These are phyloP conservation scores for Hypoxylon subgilvum DNA, from an alignment of 495 filamentous ascomycete genomes.

Conservation along the genomic window DNA sequence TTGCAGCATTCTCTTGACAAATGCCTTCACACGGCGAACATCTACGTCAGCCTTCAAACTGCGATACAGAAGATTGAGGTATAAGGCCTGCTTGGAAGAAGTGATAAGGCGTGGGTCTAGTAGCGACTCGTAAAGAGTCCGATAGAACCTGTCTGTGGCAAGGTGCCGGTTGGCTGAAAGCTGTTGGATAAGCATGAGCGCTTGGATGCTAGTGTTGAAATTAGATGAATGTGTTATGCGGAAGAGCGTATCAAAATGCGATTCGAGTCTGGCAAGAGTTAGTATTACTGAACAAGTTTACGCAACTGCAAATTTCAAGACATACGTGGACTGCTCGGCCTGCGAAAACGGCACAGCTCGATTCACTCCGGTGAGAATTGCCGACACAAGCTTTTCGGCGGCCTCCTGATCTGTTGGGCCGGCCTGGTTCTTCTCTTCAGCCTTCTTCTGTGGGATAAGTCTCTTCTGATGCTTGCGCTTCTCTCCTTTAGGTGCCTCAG, in stretches of 20 bases:
- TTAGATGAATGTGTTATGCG: constrained; percentile 95
- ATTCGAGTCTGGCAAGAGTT: constrained; percentile 65
- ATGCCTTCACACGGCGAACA: constrained; percentile 88
- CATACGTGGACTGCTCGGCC: constrained; percentile 74
- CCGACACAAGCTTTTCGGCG: constrained; percentile 87
- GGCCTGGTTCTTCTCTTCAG: constrained; percentile 27
- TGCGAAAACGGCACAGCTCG: constrained; percentile 91
- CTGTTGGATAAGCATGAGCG: constrained; percentile 94
- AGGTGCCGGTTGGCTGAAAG: constrained; percentile 76
- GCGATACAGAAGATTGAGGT: constrained; percentile 89
- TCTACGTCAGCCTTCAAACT: constrained; percentile 85
- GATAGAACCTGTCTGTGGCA: constrained; percentile 86
- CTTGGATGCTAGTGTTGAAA: constrained; percentile 97
- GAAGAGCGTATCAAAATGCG: constrained; percentile 91
- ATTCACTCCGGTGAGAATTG: constrained; percentile 90
- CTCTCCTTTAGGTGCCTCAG: constrained; percentile 26
- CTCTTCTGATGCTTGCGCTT: constrained; percentile 43
- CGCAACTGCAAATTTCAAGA: constrained; percentile 19
- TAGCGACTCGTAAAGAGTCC: constrained; percentile 92
- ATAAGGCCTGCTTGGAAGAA: constrained; percentile 93
- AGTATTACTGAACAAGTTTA: constrained; percentile 29
- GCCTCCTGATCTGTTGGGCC: constrained; percentile 55
- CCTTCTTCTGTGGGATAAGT: constrained; percentile 26
- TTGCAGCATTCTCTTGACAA: constrained; percentile 90
- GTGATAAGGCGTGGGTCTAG: constrained; percentile 84